Conservation (phyloP, 2,329 filamentous ascomycete genomes). For the Aspergillus piperis region DNA sequence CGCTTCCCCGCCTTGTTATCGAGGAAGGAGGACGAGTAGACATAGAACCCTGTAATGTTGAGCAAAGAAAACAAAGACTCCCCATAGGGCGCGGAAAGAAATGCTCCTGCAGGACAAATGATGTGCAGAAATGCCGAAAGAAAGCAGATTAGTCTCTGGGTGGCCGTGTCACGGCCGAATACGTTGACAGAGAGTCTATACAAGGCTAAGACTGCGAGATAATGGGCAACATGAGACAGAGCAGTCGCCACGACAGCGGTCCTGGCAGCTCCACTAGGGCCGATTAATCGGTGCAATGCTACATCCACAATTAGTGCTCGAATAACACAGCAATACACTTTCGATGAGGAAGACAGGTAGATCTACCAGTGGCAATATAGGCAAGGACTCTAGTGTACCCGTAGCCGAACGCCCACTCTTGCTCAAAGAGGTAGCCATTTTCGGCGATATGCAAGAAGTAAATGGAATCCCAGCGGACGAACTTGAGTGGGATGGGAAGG, state of each 20-base stretch:
- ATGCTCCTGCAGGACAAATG: constrained; percentile 83
- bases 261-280: constrained; percentile 22
- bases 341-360: constrained; percentile 12
- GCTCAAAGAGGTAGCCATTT: constrained; percentile 60
- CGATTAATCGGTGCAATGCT: constrained; percentile 29
- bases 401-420: constrained; percentile 68
- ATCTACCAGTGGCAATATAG: constrained; percentile 42
- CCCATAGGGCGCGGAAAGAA: constrained; percentile 82
- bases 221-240: constrained; percentile 73
- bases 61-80: constrained; percentile 79
- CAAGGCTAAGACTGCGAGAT: constrained; percentile 71
- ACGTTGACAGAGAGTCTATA: constrained; percentile 65
- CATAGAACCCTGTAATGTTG: constrained; percentile 70
- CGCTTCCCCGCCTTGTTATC: constrained; percentile 32
- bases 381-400: constrained; percentile 52
- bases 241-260: constrained; percentile 59
- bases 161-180: constrained; percentile 42
- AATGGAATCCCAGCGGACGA: constrained; percentile 64
- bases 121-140: constrained; percentile 74
- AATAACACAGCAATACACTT: background rate
- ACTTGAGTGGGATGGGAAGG: constrained; percentile 41
- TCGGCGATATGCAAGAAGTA: constrained; percentile 59
- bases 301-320: constrained; percentile 16
- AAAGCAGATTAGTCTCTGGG: constrained; percentile 49
- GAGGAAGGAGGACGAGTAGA: constrained; percentile 59